A percentile compares a stretch with the other conserved stretches of the same genome.
phyloP scores from a whole-genome alignment of 1,284 basidiomycete genomes.

The Puccinia coronata region DNA sequence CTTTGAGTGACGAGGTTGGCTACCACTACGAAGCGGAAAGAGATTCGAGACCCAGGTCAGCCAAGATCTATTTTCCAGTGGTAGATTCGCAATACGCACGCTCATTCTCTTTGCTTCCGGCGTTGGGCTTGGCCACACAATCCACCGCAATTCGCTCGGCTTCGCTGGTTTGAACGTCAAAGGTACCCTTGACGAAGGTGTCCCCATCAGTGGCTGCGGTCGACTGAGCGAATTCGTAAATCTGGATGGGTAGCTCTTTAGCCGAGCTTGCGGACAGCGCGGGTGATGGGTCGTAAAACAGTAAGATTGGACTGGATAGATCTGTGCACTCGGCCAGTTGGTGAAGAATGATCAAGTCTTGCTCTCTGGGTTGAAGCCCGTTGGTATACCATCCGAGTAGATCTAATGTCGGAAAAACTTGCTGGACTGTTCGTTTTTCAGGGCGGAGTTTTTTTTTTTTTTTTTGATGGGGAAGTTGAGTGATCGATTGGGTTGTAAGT shows the following conservation, averaged over 20 bases:
- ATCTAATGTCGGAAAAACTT: slow-evolving; percentile 94
- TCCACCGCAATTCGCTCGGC: slow-evolving; percentile 98
- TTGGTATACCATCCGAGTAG: slow-evolving; percentile 97
- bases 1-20: slow-evolving; percentile 85
- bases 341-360: slow-evolving; percentile 79
- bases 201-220: neutral
- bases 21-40: slow-evolving; percentile 67
- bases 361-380: slow-evolving; percentile 69
- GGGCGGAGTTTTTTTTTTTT: slow-evolving; percentile 19
- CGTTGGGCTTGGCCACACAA: slow-evolving; percentile 84
- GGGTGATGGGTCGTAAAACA: slow-evolving; percentile 63
- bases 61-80: neutral
- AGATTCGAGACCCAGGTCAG: neutral
- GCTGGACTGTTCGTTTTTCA: slow-evolving; percentile 70
- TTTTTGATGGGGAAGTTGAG: no score
- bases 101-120: slow-evolving; percentile 70
- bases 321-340: slow-evolving; percentile 65
- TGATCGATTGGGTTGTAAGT: neutral
- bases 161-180: slow-evolving; percentile 92
- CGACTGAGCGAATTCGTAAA: slow-evolving; percentile 38
- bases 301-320: slow-evolving; percentile 36
- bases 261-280: slow-evolving; percentile 69
- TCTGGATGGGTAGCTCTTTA: slow-evolving; percentile 75
- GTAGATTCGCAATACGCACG: slow-evolving; percentile 54
- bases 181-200: slow-evolving; percentile 76